Conservation (phyloP, 306 rosid species). For the Heteromeles arbutifolia region DNA sequence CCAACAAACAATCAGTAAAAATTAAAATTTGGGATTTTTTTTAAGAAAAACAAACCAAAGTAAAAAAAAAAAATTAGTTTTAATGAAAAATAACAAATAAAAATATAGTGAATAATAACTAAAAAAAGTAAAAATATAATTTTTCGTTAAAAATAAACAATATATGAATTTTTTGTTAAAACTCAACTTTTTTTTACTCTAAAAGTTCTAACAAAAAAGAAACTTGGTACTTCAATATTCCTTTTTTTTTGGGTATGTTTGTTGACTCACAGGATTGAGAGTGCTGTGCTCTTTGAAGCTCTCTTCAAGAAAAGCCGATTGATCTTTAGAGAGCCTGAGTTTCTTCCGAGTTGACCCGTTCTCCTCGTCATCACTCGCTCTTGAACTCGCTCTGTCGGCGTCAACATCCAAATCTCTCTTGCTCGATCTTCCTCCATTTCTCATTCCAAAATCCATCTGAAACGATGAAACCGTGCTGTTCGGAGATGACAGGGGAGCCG, state of each 20-base stretch:
- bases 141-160: no score
- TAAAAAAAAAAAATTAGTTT: no score
- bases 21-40: neutral
- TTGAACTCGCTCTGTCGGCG: slow-evolving; percentile 46
- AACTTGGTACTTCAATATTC: neutral
- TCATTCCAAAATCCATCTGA: slow-evolving; percentile 54
- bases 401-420: slow-evolving; percentile 58
- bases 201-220: neutral
- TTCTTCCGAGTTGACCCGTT: slow-evolving; percentile 78
- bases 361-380: slow-evolving; percentile 84
- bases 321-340: slow-evolving; percentile 82
- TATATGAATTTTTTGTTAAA: no score
- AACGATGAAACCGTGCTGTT: slow-evolving; percentile 67
- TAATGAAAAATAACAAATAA: no score
- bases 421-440: slow-evolving; percentile 24
- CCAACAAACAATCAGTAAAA: neutral
- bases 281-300: slow-evolving; percentile 93
- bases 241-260: neutral
- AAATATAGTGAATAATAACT: no score
- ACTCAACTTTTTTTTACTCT: neutral
- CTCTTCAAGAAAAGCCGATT: slow-evolving; percentile 87
- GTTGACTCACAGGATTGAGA: slow-evolving; percentile 70
- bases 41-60: no score
- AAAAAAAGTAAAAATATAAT: no score
- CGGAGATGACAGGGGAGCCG: slow-evolving; percentile 60